These are phyloP conservation scores for Hypomyces rosellus DNA, from an alignment of 2,329 filamentous ascomycete genomes.

Conservation along the genomic window DNA sequence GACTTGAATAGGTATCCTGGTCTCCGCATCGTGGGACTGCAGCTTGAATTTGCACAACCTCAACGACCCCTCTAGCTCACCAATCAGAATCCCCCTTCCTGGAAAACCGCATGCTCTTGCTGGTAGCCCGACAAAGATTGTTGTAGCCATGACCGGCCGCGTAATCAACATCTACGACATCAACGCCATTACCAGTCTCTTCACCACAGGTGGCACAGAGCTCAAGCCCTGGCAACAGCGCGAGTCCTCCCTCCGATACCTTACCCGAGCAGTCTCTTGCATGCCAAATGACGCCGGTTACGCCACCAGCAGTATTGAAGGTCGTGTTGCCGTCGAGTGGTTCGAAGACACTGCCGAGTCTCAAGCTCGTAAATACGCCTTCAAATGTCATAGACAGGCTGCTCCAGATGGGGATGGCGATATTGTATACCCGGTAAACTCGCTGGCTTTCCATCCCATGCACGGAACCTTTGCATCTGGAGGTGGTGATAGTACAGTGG, in stretches of 20 bases:
- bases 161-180: conserved; percentile 95
- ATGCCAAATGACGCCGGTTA: conserved; percentile 97
- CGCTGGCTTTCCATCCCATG: conserved; percentile 78
- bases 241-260: conserved; percentile 92
- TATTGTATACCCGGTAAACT: conserved; percentile 86
- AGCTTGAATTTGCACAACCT: conserved; percentile 80
- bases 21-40: conserved; percentile 90
- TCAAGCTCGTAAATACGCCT: conserved; percentile 91
- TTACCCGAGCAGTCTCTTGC: conserved; percentile 86
- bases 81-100: conserved; percentile 65
- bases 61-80: conserved; percentile 41
- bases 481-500: conserved; percentile 86
- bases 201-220: conserved; percentile 38
- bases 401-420: conserved; percentile 59
- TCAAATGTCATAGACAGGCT: conserved; percentile 92
- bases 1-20: conserved; percentile 53
- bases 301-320: conserved; percentile 87
- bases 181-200: conserved; percentile 52
- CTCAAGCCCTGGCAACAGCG: conserved; percentile 85
- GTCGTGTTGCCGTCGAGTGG: conserved; percentile 94
- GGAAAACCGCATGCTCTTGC: conserved; percentile 88
- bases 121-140: conserved; percentile 69
- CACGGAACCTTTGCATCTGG: conserved; percentile 83
- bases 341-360: conserved; percentile 85
- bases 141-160: conserved; percentile 92